Evolutionary conservation across 78 protist species (phyloP).

Genomic region (Cavenderia fasciculata): DNA sequence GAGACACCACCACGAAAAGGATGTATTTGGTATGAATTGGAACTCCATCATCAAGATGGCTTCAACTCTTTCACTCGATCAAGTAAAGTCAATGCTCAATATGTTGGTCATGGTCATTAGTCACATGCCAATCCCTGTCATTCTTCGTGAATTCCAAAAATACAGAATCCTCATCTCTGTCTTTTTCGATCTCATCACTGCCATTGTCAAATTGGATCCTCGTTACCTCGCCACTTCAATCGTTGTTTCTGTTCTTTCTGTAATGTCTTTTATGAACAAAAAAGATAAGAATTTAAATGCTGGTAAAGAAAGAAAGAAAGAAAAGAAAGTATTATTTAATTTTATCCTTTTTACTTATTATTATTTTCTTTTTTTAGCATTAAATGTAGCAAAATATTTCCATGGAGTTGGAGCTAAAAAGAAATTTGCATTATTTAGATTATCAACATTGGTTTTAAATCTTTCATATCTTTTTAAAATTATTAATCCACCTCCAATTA

Average conservation of each 20-base stretch:
- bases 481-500: conserved; percentile 63
- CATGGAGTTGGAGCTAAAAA: conserved; percentile 45
- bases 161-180: conserved; percentile 9
- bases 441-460: conserved; percentile 10
- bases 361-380: neutral
- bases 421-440: conserved; percentile 35
- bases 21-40: conserved; percentile 49
- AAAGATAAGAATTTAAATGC: conserved; percentile 22
- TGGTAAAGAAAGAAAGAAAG: conserved; percentile 1
- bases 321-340: neutral
- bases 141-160: conserved; percentile 28
- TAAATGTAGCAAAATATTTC: conserved; percentile 43
- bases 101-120: conserved; percentile 44
- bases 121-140: conserved; percentile 49
- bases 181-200: conserved; percentile 36
- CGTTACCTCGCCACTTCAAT: conserved; percentile 27
- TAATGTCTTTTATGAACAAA: conserved; percentile 52
- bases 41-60: conserved; percentile 35
- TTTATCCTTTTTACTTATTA: too few species aligned
- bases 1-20: neutral
- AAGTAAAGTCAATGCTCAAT: conserved; percentile 58
- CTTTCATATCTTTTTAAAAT: conserved; percentile 44
- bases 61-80: conserved; percentile 40
- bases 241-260: conserved; percentile 7
- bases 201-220: conserved; percentile 26